Conservation (phyloP, 768 basidiomycete species). For the Wakefieldia striispora region DNA sequence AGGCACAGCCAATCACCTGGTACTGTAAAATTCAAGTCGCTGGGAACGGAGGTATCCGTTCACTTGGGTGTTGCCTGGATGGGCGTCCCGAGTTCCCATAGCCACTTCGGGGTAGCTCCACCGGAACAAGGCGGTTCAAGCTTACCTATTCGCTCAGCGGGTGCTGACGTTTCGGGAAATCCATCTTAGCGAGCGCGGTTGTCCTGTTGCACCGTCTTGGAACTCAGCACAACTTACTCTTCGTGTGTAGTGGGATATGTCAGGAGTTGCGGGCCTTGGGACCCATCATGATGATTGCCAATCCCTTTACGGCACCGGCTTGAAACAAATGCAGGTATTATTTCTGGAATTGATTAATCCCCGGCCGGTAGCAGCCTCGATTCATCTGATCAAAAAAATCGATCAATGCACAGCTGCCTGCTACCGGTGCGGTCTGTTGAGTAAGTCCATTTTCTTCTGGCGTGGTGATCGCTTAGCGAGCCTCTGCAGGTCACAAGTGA, state of each 20-base stretch:
- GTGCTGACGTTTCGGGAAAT: conserved; percentile 14
- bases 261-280: conserved; percentile 6
- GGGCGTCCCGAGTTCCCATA: conserved; percentile 10
- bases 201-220: conserved; percentile 19
- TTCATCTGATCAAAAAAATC: conserved; percentile 31
- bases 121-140: conserved; percentile 4
- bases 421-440: conserved; percentile 25
- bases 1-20: conserved; percentile 27
- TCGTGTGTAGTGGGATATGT: conserved; percentile 11
- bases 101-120: conserved; percentile 8
- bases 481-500: conserved; percentile 29
- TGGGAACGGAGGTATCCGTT: conserved; percentile 21
- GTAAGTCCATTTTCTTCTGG: conserved; percentile 27
- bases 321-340: conserved; percentile 27
- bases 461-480: conserved; percentile 30
- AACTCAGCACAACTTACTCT: conserved; percentile 7
- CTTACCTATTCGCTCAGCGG: conserved; percentile 3
- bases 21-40: conserved; percentile 28
- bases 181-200: conserved; percentile 14
- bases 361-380: conserved; percentile 26
- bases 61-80: conserved; percentile 11
- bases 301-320: conserved; percentile 32
- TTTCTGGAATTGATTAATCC: conserved; percentile 28
- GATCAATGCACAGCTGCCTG: conserved; percentile 29
- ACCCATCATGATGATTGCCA: conserved; percentile 28